Base-by-base conservation (phyloP, 2,329 filamentous ascomycete species). In the Remersonia thermophila region DNA sequence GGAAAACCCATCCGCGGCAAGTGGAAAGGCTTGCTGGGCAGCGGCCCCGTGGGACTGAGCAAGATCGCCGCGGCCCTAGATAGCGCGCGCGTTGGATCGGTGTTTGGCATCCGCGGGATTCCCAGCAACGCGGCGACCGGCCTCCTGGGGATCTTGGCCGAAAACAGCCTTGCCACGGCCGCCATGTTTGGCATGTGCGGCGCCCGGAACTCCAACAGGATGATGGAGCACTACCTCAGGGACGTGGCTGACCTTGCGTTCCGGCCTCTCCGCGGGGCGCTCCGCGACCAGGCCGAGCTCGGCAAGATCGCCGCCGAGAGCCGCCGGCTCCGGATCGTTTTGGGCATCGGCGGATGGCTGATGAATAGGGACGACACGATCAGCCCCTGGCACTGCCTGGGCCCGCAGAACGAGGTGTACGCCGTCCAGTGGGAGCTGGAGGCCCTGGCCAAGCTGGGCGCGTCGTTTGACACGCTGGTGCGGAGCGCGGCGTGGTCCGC, bases 151-250 rank as follows among this genome's bases (percentile, higher is more conserved):
- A 71, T 77, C 13, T 67, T 95, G 51, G 81, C 85, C 2, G 79
- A 87, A 27, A 91, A 81, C 43, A 74, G 79, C 4, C 71, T 91
- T 12, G 65, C 86, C 29, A 80, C 94, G 20, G 89, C 87, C 12
- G 76, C 81, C 27, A 63, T 96, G 27, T 95, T 96, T 51, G 91
- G 91, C 7, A 83, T 91, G n/a, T 94, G 93, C 53, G 83, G 83
- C 30, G 77, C 80, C 1, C 74, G 79, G 26, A 87, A 93, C 68
- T 83, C 82, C 0, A 76, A 78, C 35, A 80, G 86, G 55, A 84
- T 87, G 67, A 82, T 95, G 68, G 84, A 94, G 45, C 69, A 79
- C n/a, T 93, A 93, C 54, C 73, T 81, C 9, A 77, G 77, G 47
- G 85, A 94, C 45, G 79, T 96, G 12, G 77, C 84, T 49, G 87